These are phyloP conservation scores for Barnettozyma populi DNA, from an alignment of 805 yeast genomes.

Conservation along the genomic window DNA sequence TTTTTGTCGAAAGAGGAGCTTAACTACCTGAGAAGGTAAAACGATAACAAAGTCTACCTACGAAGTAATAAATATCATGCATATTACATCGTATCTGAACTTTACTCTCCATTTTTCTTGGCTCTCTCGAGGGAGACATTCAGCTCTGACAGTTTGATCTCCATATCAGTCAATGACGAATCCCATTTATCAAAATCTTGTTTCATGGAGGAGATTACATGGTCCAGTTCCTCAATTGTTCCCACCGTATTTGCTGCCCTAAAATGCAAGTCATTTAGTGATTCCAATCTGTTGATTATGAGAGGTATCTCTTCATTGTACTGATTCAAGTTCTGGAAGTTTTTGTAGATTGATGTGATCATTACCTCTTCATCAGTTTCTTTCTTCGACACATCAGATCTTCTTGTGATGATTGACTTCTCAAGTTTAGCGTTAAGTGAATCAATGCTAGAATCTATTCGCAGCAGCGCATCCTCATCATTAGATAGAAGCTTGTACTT, in stretches of 20 bases:
- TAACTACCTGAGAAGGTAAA: conserved; percentile 25
- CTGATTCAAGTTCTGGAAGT: conserved; percentile 13
- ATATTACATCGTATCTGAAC: background rate
- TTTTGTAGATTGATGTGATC: conserved; percentile 23
- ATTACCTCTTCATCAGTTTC: conserved; percentile 20
- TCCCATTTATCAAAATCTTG: conserved; percentile 27
- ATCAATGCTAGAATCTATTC: conserved; percentile 20
- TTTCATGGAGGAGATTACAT: conserved; percentile 16
- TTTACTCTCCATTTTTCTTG: background rate
- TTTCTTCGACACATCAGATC: conserved; percentile 15
- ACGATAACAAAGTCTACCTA: conserved; percentile 31
- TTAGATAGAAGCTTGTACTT: conserved; percentile 25
- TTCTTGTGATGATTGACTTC: conserved; percentile 20
- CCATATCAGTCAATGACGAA: conserved; percentile 16
- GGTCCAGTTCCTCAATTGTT: conserved; percentile 19
- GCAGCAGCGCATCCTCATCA: conserved; percentile 19
- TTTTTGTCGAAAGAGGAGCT: conserved; percentile 47
- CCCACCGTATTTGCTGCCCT: conserved; percentile 15
- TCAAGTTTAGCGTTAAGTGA: conserved; percentile 26
- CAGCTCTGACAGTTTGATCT: conserved; percentile 18
- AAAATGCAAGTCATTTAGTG: conserved; percentile 23
- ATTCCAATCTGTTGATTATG: conserved; percentile 23
- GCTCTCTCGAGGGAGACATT: conserved; percentile 15
- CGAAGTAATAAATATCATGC: conserved; percentile 41
- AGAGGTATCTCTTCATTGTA: conserved; percentile 24